Base-by-base conservation (phyloP, 805 yeast genomes). In the Candida xiaguanensis region DNA sequence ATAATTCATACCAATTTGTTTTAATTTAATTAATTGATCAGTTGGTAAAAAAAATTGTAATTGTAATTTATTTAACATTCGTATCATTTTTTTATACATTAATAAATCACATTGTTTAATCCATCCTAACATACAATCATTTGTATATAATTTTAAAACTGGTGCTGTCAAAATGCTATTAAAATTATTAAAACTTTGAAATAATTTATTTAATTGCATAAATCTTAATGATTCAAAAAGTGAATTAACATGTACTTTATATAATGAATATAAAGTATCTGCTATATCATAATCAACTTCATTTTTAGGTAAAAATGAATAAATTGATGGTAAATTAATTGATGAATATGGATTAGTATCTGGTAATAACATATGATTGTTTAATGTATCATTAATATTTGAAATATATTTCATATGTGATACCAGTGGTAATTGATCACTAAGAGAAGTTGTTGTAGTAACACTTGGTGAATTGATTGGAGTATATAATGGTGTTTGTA, bases 171-270 rank as follows among this genome's bases (percentile, higher is more conserved):
- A 67, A 1, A 77, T 67, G 12, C 68, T 59, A 40, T 65, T 74
- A 56, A 79, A 85, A 7, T 76, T 63, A 7, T 67, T 53, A 34
- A 85, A 58, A 19, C 74, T 59, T n/a, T 72, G 62, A 38, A 80
- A 72, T 24, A 88, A 59, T 50, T 76, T 76, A 43, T 76, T 78
- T 42, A 82, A 58, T 41, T 82, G 85, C 78, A 86, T 74, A 52
- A 68, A 80, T 45, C 90, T 67, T 41, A 87, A 61, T 35, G 78
- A 70, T 45, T 84, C 87, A 43, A 84, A 78, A 23, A 85, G 59
- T 5, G 80, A 59, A 27, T 75, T 74, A 51, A 88, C 82, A 53
- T 83, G 82, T 7, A 79, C 70, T 42, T 70, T 74, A 61, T 85
- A 85, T 14, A 81, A 56, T 3, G 80, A 77, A 41, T 71, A 73